Conservation (phyloP, 306 rosid species). For the Datisca glomerata region DNA sequence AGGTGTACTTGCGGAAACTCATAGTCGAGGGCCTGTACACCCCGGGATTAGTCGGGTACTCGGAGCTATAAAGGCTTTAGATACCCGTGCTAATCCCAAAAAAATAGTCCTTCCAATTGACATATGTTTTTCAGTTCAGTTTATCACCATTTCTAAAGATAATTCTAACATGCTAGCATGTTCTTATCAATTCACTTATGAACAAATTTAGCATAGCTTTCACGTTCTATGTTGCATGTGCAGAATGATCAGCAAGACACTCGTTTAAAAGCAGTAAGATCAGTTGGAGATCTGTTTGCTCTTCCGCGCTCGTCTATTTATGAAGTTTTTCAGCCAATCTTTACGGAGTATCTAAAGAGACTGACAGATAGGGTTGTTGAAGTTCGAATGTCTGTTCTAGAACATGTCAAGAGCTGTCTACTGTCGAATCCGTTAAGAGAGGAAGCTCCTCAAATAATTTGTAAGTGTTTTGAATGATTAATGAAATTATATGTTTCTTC, state of each 20-base stretch:
- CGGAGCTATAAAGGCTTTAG: too few species aligned
- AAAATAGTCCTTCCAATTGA: too few species aligned
- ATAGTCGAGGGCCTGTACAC: too few species aligned
- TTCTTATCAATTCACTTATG: too few species aligned
- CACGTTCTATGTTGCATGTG: constrained; percentile 18
- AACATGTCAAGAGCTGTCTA: constrained; percentile 74
- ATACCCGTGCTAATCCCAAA: too few species aligned
- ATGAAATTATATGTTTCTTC: neutral
- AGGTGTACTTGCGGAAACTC: too few species aligned
- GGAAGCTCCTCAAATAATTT: constrained; percentile 68
- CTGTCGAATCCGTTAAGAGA: constrained; percentile 62
- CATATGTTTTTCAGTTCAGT: neutral
- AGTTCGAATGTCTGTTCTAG: constrained; percentile 85
- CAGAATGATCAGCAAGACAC: constrained; percentile 89
- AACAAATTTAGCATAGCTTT: neutral
- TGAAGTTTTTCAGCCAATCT: constrained; percentile 86
- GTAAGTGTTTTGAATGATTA: constrained; percentile 32
- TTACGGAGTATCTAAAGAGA: constrained; percentile 87
- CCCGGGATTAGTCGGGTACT: too few species aligned
- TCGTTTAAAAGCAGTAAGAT: constrained; percentile 82
- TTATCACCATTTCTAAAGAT: too few species aligned
- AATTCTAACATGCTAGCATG: too few species aligned
- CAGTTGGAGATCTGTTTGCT: constrained; percentile 85
- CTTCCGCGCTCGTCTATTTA: constrained; percentile 56
- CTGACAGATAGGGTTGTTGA: constrained; percentile 81